A percentile compares a stretch with the other conserved stretches of the same genome.
Evolutionary conservation across 768 basidiomycete genomes (phyloP).

Genomic region (Amanita rubescens): DNA sequence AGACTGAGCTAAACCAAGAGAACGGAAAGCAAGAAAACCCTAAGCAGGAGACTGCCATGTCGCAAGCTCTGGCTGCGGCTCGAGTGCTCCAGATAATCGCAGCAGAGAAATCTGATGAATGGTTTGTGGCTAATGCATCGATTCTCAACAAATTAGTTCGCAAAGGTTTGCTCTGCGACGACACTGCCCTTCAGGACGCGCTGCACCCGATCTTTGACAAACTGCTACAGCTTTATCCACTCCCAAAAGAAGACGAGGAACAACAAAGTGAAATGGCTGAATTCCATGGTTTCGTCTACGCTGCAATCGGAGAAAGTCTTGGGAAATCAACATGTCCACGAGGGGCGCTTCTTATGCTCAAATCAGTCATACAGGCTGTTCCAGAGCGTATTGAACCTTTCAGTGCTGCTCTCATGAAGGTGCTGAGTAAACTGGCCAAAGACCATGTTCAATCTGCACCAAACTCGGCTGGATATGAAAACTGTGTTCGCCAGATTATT

Average conservation of each 20-base stretch:
- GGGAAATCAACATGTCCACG: slow-evolving; percentile 63
- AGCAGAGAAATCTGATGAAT: slow-evolving; percentile 73
- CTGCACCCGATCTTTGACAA: slow-evolving; percentile 79
- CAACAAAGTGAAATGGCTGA: slow-evolving; percentile 65
- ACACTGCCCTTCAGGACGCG: slow-evolving; percentile 71
- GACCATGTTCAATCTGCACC: slow-evolving; percentile 68
- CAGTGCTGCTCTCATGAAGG: slow-evolving; percentile 65
- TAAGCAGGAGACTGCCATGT: slow-evolving; percentile 52
- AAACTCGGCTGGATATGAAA: slow-evolving; percentile 43
- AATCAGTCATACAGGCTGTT: slow-evolving; percentile 71
- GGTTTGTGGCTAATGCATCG: slow-evolving; percentile 68
- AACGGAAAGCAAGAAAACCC: slow-evolving; percentile 54
- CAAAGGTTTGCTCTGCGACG: slow-evolving; percentile 80
- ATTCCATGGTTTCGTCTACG: slow-evolving; percentile 71
- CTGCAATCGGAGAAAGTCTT: slow-evolving; percentile 73
- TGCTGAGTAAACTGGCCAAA: slow-evolving; percentile 79
- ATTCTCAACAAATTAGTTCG: slow-evolving; percentile 79
- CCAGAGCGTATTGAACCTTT: slow-evolving; percentile 85
- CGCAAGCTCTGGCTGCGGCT: slow-evolving; percentile 70
- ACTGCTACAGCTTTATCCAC: slow-evolving; percentile 67
- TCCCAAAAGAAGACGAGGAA: slow-evolving; percentile 73
- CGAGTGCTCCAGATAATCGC: slow-evolving; percentile 86
- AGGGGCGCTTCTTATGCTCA: slow-evolving; percentile 80
- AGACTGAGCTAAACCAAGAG: slow-evolving; percentile 6
- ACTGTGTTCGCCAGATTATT: slow-evolving; percentile 56